Conservation (phyloP, 441 rosid genomes). For the Croton setiger region DNA sequence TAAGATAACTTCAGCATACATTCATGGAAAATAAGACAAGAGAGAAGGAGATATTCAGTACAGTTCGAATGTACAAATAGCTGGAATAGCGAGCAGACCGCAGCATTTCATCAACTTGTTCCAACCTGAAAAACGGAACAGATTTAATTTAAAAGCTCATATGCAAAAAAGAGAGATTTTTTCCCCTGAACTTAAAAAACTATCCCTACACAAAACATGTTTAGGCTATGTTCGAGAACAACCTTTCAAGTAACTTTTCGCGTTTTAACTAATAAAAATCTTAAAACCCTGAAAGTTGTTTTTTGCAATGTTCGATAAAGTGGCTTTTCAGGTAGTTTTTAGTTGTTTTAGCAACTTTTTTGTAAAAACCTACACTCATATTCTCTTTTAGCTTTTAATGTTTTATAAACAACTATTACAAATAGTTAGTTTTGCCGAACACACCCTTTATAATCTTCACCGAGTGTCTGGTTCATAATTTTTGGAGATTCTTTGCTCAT, state of each 20-base stretch:
- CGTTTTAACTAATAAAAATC: too few species aligned
- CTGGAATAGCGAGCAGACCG: constrained; percentile 87
- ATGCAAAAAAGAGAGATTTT: not conserved
- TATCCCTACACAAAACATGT: not conserved
- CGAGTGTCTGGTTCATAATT: not conserved
- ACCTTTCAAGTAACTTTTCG: too few species aligned
- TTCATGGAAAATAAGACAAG: constrained; percentile 8
- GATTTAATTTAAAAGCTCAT: constrained; percentile 2
- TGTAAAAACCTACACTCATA: too few species aligned
- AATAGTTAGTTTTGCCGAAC: too few species aligned
- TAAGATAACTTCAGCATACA: constrained; percentile 18
- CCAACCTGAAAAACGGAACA: constrained; percentile 55
- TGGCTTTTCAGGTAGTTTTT: too few species aligned
- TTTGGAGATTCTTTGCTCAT: not conserved
- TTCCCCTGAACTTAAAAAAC: not conserved
- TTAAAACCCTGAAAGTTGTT: too few species aligned
- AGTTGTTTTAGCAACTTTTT: too few species aligned
- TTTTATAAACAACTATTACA: too few species aligned
- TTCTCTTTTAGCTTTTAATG: too few species aligned
- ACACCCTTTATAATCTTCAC: too few species aligned
- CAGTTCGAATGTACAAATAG: constrained; percentile 75
- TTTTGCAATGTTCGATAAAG: too few species aligned
- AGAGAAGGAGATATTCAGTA: constrained; percentile 29
- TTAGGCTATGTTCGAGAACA: too few species aligned
- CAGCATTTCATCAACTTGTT: constrained; percentile 83